Conservation (phyloP, 192 early-diverging fungal genomes). For the Lobosporangium transversale region DNA sequence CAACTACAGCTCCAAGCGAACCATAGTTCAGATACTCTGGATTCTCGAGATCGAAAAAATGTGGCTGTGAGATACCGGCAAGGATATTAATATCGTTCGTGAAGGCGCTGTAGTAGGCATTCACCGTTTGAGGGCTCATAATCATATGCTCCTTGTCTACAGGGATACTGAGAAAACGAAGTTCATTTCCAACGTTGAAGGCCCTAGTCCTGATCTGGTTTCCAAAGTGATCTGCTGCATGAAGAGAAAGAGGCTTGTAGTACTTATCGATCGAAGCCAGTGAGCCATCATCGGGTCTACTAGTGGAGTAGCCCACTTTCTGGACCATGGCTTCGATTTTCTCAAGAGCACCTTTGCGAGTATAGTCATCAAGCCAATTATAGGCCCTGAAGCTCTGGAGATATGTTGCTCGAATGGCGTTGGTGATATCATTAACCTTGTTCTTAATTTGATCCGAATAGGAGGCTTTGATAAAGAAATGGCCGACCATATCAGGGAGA, state of each 20-base stretch:
- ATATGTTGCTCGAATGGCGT: constrained; percentile 52
- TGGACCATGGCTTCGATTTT: constrained; percentile 57
- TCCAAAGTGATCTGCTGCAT: constrained; percentile 51
- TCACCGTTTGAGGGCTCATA: constrained; percentile 63
- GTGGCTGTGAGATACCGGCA: constrained; percentile 66
- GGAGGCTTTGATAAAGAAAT: constrained; percentile 56
- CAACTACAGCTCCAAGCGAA: constrained; percentile 69
- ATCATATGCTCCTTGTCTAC: constrained; percentile 48
- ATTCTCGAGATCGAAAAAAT: constrained; percentile 63
- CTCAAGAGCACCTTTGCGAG: constrained; percentile 48
- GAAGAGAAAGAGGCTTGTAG: constrained; percentile 43
- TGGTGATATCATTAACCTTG: constrained; percentile 55
- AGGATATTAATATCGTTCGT: constrained; percentile 45
- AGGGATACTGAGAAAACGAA: constrained; percentile 40
- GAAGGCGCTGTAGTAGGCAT: constrained; percentile 62
- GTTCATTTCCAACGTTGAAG: constrained; percentile 17
- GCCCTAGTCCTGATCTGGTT: constrained; percentile 41
- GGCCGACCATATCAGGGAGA: constrained; percentile 54
- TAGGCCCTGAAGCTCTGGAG: constrained; percentile 48
- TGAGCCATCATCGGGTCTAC: constrained; percentile 47
- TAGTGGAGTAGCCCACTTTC: constrained; percentile 59
- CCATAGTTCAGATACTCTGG: constrained; percentile 74
- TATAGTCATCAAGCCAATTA: constrained; percentile 59
- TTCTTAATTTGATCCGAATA: constrained; percentile 42
- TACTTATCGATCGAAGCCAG: constrained; percentile 55